Conservation (phyloP, 2,329 filamentous ascomycete species). For the Epichloe amarillans region DNA sequence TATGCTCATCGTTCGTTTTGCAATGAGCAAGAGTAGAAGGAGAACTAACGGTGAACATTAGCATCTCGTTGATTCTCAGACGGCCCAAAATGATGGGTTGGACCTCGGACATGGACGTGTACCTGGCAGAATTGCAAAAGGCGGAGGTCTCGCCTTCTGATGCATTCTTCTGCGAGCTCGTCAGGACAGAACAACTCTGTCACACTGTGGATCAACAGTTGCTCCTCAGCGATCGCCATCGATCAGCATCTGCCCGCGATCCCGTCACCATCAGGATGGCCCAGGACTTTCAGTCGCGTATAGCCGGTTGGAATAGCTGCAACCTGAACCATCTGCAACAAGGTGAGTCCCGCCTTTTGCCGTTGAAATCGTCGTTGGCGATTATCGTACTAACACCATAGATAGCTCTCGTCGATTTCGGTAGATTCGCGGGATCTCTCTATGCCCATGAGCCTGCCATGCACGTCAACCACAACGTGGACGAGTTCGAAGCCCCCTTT, state of each 20-base stretch:
- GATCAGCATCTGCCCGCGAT: neutral
- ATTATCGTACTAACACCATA: neutral
- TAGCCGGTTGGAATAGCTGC: neutral
- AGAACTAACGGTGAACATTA: neutral
- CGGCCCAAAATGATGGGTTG: neutral
- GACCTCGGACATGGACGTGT: constrained; percentile 1
- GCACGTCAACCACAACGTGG: constrained; percentile 2
- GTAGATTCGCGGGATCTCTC: neutral
- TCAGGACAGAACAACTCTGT: constrained; percentile 1
- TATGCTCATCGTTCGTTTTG: neutral
- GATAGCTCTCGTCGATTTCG: constrained; percentile 1
- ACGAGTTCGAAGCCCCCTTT: constrained; percentile 3
- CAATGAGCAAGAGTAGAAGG: neutral
- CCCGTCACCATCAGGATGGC: neutral
- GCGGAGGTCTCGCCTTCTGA: neutral
- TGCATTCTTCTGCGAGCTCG: constrained; percentile 2
- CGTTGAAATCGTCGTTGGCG: neutral
- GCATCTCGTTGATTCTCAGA: constrained; percentile 2
- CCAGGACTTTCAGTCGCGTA: neutral
- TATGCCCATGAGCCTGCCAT: constrained; percentile 3
- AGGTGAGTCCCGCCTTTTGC: neutral
- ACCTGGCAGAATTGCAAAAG: neutral
- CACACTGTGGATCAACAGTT: neutral
- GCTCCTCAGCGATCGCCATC: neutral
- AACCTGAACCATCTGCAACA: neutral